Base-by-base conservation (phyloP, 768 basidiomycete genomes). In the Tephrocybe rancida region DNA sequence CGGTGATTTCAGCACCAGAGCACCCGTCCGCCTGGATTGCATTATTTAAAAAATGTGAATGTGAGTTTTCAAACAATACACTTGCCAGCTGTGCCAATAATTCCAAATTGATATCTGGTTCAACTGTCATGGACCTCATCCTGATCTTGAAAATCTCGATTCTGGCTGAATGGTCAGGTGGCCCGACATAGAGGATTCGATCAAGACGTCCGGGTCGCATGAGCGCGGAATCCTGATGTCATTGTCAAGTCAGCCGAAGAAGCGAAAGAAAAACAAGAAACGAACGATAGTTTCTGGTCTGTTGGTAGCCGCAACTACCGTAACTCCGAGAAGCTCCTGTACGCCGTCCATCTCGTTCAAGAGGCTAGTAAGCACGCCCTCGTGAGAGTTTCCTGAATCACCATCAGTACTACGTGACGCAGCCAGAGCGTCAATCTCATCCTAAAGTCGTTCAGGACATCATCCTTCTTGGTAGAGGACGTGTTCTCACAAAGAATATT, bases 311-410 rank as follows among this genome's bases (percentile, higher is more conserved):
- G 94, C 97, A 9, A 99, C 83, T 29, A 98, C 84, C 0, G 92
- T 95, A n/a, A 99, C 97, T 0, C 95, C 95, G 16, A 89, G 76
- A 18, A 98, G 77, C 70, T 96, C 94, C 70, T 98, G 92, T 0
- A 98, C 90, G 18, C 97, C 97, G 64, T 98, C 97, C 94, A 98
- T 98, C 67, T 99, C 97, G 65, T 96, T 98, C 51, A 99, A 68
- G 11, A 99, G 76, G 55, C 87, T 96, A 1, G 95, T 95, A 7
- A 99, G 78, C 11, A 98, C 93, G 7, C 97, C 95, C 60, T 92
- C 89, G 61, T 94, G 89, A 0, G 85, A 78, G 0, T 81, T 79
- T 1, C 74, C 70, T 5, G 73, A 68, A 37, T 85, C 85, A 2
- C 73, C 71, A 14, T 84, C 81, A 41, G 84, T 79, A 0, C 78